Percentiles rank a stretch among this genome's conserved stretches.
Conservation (phyloP, 2,329 filamentous ascomycete genomes). For the Colletotrichum costaricense region DNA sequence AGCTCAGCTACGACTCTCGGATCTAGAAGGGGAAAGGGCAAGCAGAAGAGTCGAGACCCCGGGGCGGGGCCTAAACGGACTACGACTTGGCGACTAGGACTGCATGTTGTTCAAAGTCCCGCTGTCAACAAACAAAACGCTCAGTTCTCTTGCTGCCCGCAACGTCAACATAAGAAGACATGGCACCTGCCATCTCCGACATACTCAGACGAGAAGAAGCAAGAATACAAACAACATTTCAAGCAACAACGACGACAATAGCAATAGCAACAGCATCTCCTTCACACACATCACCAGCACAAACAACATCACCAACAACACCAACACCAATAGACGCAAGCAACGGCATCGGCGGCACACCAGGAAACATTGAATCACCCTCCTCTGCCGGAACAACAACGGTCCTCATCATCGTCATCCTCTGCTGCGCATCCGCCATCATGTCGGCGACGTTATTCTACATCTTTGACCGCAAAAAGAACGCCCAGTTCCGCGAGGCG, state of each 20-base stretch:
- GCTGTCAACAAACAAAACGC: conserved; percentile 21
- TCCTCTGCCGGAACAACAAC: conserved; percentile 18
- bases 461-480: conserved; percentile 38
- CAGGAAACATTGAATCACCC: background rate
- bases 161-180: conserved; percentile 32
- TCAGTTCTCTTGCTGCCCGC: background rate
- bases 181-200: conserved; percentile 24
- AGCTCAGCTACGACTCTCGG: background rate
- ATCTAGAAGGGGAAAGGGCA: background rate
- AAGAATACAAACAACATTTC: background rate
- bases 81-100: background rate
- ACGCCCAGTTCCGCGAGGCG: conserved; percentile 40
- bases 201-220: background rate
- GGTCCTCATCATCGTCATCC: conserved; percentile 38
- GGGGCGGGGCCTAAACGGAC: background rate
- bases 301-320: background rate
- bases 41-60: background rate
- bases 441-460: conserved; percentile 39
- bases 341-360: background rate
- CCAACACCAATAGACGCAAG: background rate
- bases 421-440: conserved; percentile 40
- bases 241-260: background rate
- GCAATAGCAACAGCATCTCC: background rate
- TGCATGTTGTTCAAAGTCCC: background rate
- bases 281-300: background rate